Conservation (phyloP, 2,329 filamentous ascomycete genomes). For the Alternaria ventricosa region DNA sequence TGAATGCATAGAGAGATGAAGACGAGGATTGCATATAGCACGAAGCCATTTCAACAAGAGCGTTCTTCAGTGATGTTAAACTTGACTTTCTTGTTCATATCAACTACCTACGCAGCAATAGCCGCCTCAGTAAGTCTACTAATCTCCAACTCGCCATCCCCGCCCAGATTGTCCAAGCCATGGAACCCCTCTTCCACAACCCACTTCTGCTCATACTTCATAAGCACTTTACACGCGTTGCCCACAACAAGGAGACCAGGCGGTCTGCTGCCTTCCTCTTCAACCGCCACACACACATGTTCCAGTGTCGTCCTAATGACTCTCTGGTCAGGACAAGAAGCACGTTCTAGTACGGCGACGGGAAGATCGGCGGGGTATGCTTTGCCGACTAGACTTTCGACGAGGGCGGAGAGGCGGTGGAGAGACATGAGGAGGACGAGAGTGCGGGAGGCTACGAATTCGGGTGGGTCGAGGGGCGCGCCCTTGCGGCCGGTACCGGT, state of each 20-base stretch:
- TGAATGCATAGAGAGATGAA: not conserved
- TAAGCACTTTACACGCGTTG: conserved; percentile 78
- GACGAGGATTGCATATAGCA: not conserved
- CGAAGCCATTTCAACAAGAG: not conserved
- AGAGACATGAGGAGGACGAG: conserved; percentile 96
- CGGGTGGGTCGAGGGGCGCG: conserved; percentile 78
- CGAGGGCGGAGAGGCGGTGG: conserved; percentile 78
- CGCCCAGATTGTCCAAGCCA: conserved; percentile 64
- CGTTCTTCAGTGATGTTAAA: not conserved
- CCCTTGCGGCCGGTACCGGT: conserved; percentile 95
- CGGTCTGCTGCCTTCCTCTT: conserved; percentile 86
- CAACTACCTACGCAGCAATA: conserved; percentile 6
- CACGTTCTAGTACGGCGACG: conserved; percentile 91
- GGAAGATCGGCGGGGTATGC: conserved; percentile 79
- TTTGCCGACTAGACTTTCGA: conserved; percentile 66
- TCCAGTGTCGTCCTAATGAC: conserved; percentile 87
- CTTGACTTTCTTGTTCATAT: not conserved
- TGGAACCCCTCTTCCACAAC: conserved; percentile 85
- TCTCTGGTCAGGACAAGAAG: conserved; percentile 91
- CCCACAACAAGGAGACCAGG: conserved; percentile 90
- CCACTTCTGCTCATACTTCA: conserved; percentile 71
- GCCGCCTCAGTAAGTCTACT: conserved; percentile 19
- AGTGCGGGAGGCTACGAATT: conserved; percentile 77
- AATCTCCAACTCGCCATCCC: conserved; percentile 31
- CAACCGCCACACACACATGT: conserved; percentile 80